Evolutionary conservation across 441 rosid genomes (phyloP).

Genomic region (Erodium moschatum): DNA sequence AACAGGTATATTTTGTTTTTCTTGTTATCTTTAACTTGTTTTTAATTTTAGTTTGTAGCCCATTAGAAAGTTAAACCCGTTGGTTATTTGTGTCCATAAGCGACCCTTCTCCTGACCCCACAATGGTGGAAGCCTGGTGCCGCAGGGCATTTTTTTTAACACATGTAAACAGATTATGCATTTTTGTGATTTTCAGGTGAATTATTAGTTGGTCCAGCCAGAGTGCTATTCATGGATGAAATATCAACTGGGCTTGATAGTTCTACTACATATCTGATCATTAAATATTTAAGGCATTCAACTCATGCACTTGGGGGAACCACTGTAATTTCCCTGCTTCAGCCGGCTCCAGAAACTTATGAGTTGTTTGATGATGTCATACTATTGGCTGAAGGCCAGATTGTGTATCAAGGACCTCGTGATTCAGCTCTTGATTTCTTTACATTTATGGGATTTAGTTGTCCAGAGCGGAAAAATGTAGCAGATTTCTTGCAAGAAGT

Average conservation of each 20-base stretch:
- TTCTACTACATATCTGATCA: conserved; percentile 79
- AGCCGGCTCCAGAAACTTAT: conserved; percentile 91
- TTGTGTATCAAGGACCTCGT: conserved; percentile 76
- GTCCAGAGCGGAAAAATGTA: conserved; percentile 76
- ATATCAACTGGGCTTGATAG: conserved; percentile 90
- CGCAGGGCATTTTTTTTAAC: no score
- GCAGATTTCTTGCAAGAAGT: conserved; percentile 86
- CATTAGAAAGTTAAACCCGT: no score
- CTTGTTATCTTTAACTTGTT: background rate
- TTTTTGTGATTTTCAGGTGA: conserved; percentile 35
- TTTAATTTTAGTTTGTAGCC: background rate
- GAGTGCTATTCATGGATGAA: conserved; percentile 77
- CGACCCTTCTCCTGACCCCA: background rate
- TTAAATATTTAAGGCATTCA: conserved; percentile 52
- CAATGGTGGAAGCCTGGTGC: no score
- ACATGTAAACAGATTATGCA: no score
- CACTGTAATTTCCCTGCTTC: conserved; percentile 74
- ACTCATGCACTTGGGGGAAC: conserved; percentile 73
- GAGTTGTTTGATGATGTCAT: conserved; percentile 76
- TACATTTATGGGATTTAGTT: conserved; percentile 62
- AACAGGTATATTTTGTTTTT: background rate
- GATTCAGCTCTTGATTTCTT: conserved; percentile 63
- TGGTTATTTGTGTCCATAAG: no score
- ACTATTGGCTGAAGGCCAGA: conserved; percentile 62
- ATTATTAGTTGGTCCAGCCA: conserved; percentile 78